Percentiles rank a stretch among this genome's conserved stretches.
Evolutionary conservation across 2,329 filamentous ascomycete species (phyloP).

Genomic region (Claviceps pazoutovae): DNA sequence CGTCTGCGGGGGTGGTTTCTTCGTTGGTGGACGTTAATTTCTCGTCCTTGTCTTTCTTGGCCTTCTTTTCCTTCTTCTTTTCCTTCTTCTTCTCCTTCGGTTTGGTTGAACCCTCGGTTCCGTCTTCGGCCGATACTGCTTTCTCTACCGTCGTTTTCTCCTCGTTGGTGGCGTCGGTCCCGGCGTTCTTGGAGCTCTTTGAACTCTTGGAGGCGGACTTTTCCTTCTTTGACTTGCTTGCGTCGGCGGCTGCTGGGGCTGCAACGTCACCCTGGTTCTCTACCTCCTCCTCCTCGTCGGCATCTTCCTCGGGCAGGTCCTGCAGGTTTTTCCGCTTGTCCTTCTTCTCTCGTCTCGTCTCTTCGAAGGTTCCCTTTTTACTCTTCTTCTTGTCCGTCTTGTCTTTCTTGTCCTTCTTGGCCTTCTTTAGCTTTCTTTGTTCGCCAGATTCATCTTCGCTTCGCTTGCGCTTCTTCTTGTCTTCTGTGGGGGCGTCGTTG

Average conservation of each 20-base stretch:
- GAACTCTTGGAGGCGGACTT: slow-evolving; percentile 9
- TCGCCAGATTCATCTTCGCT: slow-evolving; percentile 13
- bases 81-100: slow-evolving; percentile 3
- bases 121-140: too few species aligned
- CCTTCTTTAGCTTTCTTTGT: slow-evolving; percentile 15
- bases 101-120: slow-evolving; percentile 7
- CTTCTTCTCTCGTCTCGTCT: slow-evolving; percentile 26
- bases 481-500: slow-evolving; percentile 13
- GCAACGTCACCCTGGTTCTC: slow-evolving; percentile 5
- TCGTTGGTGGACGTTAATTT: slow-evolving; percentile 4
- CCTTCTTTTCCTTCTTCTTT: slow-evolving; percentile 17
- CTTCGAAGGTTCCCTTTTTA: slow-evolving; percentile 17
- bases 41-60: not conserved
- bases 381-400: slow-evolving; percentile 21
- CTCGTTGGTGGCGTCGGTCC: slow-evolving; percentile 5
- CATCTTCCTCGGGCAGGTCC: slow-evolving; percentile 22
- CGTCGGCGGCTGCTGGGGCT: slow-evolving; percentile 9
- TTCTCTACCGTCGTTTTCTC: too few species aligned
- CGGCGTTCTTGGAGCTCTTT: slow-evolving; percentile 9
- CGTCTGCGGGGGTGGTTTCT: slow-evolving; percentile 7
- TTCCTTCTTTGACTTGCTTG: slow-evolving; percentile 12
- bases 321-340: slow-evolving; percentile 25
- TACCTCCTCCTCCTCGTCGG: slow-evolving; percentile 13
- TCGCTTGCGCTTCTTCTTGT: slow-evolving; percentile 28
- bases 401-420: slow-evolving; percentile 14